Conservation (phyloP, 108 stramenopile genomes). For the Nitzschia sp. region DNA sequence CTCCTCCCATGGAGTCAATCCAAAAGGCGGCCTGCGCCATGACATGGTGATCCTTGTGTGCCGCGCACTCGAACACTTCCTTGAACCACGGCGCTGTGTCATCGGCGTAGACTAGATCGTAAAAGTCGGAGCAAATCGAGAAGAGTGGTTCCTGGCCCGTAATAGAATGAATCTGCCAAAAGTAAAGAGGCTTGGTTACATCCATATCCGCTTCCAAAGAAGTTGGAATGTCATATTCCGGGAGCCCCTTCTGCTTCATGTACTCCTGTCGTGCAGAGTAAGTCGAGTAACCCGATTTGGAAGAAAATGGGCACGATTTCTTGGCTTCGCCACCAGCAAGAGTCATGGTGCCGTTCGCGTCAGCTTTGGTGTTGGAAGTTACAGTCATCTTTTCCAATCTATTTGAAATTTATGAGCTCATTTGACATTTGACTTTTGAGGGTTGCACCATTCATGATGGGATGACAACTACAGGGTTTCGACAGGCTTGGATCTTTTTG, state of each 20-base stretch:
- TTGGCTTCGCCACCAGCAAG: background rate
- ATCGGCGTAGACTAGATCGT: conserved; percentile 24
- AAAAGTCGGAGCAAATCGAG: conserved; percentile 24
- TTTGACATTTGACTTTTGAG: no score
- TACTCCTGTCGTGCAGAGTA: background rate
- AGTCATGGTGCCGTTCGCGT: background rate
- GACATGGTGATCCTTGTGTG: conserved; percentile 22
- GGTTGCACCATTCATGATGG: no score
- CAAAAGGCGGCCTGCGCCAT: conserved; percentile 20
- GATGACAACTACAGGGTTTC: no score
- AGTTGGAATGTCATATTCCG: background rate
- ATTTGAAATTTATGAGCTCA: no score
- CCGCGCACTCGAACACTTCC: conserved; percentile 12
- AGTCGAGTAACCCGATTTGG: background rate
- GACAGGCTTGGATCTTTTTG: no score
- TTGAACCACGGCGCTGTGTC: conserved; percentile 8
- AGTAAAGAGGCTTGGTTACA: conserved; percentile 20
- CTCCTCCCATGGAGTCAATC: conserved; percentile 33
- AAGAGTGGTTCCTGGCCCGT: conserved; percentile 28
- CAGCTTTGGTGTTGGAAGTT: background rate
- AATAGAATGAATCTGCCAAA: conserved; percentile 35
- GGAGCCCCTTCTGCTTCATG: background rate
- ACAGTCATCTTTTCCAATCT: background rate
- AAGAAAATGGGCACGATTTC: background rate
- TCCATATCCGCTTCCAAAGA: conserved; percentile 9